These are phyloP conservation scores for Coniella lustricola DNA, from an alignment of 2,329 filamentous ascomycete genomes.

Conservation along the genomic window DNA sequence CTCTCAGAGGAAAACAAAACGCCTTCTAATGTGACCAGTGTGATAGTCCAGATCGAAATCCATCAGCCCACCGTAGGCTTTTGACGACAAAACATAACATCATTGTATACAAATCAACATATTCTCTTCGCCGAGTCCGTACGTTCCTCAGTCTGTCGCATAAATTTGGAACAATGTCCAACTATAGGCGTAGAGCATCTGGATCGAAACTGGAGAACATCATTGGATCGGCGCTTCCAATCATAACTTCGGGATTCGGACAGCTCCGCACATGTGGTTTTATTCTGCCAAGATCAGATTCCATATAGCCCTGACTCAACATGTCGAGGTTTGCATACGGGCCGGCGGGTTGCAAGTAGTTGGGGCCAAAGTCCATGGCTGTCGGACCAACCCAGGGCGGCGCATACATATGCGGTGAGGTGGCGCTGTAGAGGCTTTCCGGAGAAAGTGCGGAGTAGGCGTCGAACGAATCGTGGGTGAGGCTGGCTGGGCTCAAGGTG, in stretches of 20 bases:
- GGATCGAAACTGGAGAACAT: slow-evolving; percentile 47
- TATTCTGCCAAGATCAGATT: slow-evolving; percentile 46
- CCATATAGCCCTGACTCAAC: slow-evolving; percentile 43
- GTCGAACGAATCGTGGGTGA: slow-evolving; percentile 39
- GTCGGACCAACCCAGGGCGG: slow-evolving; percentile 15
- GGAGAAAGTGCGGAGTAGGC: slow-evolving; percentile 21
- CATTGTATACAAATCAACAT: neutral
- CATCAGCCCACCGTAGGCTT: too few species aligned
- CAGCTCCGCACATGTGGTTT: slow-evolving; percentile 49
- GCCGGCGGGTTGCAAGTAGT: slow-evolving; percentile 35
- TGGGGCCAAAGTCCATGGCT: slow-evolving; percentile 28
- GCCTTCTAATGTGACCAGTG: too few species aligned
- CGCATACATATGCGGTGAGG: slow-evolving; percentile 20
- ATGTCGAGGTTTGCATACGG: slow-evolving; percentile 37
- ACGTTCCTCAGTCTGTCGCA: too few species aligned
- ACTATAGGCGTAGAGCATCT: slow-evolving; percentile 36
- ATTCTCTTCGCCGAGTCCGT: too few species aligned
- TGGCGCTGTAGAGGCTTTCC: slow-evolving; percentile 23
- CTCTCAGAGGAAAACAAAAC: too few species aligned
- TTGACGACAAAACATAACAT: too few species aligned
- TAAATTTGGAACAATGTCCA: too few species aligned
- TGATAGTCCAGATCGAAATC: too few species aligned
- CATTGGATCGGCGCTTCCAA: slow-evolving; percentile 52
- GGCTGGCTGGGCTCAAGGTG: slow-evolving; percentile 46
- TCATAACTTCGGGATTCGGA: slow-evolving; percentile 48